These are phyloP conservation scores for Ramaria rubella DNA, from an alignment of 768 basidiomycete genomes.

Conservation along the genomic window DNA sequence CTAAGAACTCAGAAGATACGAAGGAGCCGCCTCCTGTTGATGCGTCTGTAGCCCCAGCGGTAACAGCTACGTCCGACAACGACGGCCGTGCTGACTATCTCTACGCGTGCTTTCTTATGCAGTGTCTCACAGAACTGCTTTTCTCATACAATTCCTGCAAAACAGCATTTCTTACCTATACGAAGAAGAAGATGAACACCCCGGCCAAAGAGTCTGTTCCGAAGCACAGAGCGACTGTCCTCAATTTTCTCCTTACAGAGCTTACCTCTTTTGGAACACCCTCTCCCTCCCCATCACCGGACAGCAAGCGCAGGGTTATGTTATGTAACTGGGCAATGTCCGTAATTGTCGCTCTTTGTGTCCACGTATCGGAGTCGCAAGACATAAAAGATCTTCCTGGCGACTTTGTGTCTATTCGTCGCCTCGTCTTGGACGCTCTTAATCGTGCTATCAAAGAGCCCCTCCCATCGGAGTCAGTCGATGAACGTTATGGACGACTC, in stretches of 20 bases:
- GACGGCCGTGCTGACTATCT: slow-evolving; percentile 29
- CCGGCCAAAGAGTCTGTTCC: slow-evolving; percentile 55
- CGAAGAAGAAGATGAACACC: slow-evolving; percentile 52
- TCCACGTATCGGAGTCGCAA: slow-evolving; percentile 61
- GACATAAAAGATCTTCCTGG: slow-evolving; percentile 71
- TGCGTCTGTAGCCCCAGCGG: slow-evolving; percentile 7
- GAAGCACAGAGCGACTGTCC: slow-evolving; percentile 58
- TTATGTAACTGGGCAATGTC: slow-evolving; percentile 86
- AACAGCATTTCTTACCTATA: slow-evolving; percentile 73
- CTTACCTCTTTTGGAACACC: slow-evolving; percentile 74
- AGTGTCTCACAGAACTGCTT: slow-evolving; percentile 83
- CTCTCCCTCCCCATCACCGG: slow-evolving; percentile 49
- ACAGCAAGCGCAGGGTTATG: slow-evolving; percentile 46
- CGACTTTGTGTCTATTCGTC: slow-evolving; percentile 85
- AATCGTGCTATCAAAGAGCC: slow-evolving; percentile 82
- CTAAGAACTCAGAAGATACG: background rate
- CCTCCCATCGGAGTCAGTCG: slow-evolving; percentile 44
- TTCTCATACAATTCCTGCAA: slow-evolving; percentile 95
- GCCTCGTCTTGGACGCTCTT: slow-evolving; percentile 84
- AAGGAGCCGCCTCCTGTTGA: slow-evolving; percentile 14
- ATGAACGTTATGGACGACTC: slow-evolving; percentile 80
- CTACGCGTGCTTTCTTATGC: slow-evolving; percentile 83
- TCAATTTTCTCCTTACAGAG: slow-evolving; percentile 78
- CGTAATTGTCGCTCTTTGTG: slow-evolving; percentile 87
- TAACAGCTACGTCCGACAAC: slow-evolving; percentile 1